Evolutionary conservation across 805 yeast genomes (phyloP).

Genomic region (Kuraishia piskuri): DNA sequence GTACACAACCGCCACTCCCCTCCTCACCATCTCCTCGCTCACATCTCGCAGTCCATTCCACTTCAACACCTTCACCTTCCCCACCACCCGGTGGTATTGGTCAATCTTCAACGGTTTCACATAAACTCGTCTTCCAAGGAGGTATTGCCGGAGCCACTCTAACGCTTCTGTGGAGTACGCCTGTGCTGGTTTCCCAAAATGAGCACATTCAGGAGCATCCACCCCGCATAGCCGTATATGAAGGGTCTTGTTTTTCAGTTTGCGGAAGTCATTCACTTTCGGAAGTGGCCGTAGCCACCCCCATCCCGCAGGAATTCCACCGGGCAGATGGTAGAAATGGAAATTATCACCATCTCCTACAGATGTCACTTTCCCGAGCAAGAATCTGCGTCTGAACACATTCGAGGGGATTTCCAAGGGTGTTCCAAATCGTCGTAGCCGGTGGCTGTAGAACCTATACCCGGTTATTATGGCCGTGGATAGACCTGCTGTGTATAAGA

Average conservation of each 20-base stretch:
- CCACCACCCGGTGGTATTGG: slow-evolving; percentile 86
- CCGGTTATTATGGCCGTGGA: slow-evolving; percentile 29
- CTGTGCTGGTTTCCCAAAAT: slow-evolving; percentile 91
- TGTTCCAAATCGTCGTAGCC: slow-evolving; percentile 40
- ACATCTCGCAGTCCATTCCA: slow-evolving; percentile 71
- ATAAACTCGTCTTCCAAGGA: slow-evolving; percentile 60
- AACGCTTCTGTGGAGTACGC: slow-evolving; percentile 81
- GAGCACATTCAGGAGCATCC: slow-evolving; percentile 95
- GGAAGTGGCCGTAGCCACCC: slow-evolving; percentile 79
- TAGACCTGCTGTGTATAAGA: slow-evolving; percentile 20
- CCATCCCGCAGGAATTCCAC: slow-evolving; percentile 87
- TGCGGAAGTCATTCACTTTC: slow-evolving; percentile 28
- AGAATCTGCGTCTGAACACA: slow-evolving; percentile 32
- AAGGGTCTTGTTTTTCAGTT: slow-evolving; percentile 59
- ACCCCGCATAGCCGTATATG: slow-evolving; percentile 83
- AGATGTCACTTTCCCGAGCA: slow-evolving; percentile 71
- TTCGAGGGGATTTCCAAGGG: slow-evolving; percentile 41
- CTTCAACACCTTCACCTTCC: slow-evolving; percentile 53
- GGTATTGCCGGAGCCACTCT: slow-evolving; percentile 58
- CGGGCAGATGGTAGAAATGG: slow-evolving; percentile 88
- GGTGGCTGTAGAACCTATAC: slow-evolving; percentile 33
- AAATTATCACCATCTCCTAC: slow-evolving; percentile 97
- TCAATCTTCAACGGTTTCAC: slow-evolving; percentile 77
- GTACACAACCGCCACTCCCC: slow-evolving; percentile 82
- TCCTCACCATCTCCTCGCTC: slow-evolving; percentile 76